These are phyloP conservation scores for Teunomyces funiuensis DNA, from an alignment of 805 yeast species.

Conservation along the genomic window DNA sequence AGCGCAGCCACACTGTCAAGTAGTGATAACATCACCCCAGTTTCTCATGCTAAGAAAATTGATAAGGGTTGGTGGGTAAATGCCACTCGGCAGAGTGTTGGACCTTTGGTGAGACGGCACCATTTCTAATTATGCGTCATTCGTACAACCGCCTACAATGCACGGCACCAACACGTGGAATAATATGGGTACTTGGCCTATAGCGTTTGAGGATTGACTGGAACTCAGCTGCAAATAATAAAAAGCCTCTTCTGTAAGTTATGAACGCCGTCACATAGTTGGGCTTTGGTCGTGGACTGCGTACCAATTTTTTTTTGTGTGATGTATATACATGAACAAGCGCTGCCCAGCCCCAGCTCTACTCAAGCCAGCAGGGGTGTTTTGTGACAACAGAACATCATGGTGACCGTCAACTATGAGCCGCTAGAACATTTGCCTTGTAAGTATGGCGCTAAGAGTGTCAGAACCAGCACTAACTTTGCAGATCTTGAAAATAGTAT, in stretches of 20 bases:
- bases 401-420: conserved; percentile 26
- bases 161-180: not conserved
- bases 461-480: conserved; percentile 9
- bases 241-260: not conserved
- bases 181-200: not conserved
- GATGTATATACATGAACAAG: not conserved
- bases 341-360: not conserved
- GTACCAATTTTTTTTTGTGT: not conserved
- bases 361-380: not conserved
- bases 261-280: not conserved
- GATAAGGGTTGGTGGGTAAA: not conserved
- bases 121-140: not conserved
- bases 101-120: not conserved
- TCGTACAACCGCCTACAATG: not conserved
- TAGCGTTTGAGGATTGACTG: not conserved
- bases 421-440: conserved; percentile 41
- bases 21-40: not conserved
- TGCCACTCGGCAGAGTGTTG: not conserved
- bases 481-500: conserved; percentile 36
- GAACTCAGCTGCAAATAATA: not conserved
- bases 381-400: not conserved
- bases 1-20: not conserved
- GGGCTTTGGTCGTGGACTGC: not conserved
- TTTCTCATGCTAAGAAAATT: not conserved
- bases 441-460: conserved; percentile 21